Conservation (phyloP, 2,329 filamentous ascomycete genomes). For the Fusarium verrucosum region DNA sequence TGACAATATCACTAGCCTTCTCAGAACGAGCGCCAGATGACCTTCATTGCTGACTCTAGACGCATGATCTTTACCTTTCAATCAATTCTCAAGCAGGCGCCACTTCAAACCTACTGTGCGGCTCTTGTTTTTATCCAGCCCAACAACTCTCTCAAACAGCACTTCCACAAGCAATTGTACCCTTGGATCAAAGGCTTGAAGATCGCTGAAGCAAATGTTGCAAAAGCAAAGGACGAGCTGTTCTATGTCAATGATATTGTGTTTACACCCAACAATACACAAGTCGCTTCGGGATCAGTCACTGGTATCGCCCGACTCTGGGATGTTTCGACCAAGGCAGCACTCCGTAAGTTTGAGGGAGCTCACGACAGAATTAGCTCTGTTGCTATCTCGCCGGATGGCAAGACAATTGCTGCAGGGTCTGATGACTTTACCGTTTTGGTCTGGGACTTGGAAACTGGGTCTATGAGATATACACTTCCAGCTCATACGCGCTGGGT, state of each 20-base stretch:
- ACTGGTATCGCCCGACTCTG: not conserved
- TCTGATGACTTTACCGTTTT: constrained; percentile 1
- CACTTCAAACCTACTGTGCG: not conserved
- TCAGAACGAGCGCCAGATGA: not conserved
- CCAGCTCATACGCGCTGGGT: not conserved
- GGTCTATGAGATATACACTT: not conserved
- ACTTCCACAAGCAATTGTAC: not conserved
- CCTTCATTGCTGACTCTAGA: not conserved
- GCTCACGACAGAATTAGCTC: not conserved
- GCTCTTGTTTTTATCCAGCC: not conserved
- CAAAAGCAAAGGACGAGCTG: not conserved
- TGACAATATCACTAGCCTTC: not conserved
- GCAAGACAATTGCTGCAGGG: not conserved
- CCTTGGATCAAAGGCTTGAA: not conserved
- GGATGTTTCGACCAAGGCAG: not conserved
- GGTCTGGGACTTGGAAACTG: not conserved
- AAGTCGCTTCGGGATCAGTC: not conserved
- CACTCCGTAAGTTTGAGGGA: not conserved
- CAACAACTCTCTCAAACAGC: not conserved
- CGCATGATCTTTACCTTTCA: not conserved
- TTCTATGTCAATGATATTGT: not conserved
- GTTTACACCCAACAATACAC: not conserved
- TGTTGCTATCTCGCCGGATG: not conserved
- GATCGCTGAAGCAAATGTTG: not conserved
- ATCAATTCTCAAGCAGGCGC: not conserved